Percentiles rank a stretch among this genome's conserved stretches.
These are phyloP conservation scores for Backusella morwellensis DNA, from an alignment of 192 early-diverging fungal genomes.

Conservation along the genomic window DNA sequence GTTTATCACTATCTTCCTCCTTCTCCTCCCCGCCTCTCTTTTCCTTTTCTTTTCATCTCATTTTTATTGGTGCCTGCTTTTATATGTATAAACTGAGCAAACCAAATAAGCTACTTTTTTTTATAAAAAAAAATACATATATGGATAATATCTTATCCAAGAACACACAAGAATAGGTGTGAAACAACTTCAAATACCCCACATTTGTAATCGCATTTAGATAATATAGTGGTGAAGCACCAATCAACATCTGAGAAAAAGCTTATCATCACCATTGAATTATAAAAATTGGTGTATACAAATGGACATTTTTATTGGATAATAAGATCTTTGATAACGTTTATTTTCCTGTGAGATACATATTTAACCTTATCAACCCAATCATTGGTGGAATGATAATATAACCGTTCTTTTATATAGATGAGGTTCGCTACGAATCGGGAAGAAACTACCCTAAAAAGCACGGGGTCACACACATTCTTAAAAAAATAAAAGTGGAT, in stretches of 20 bases:
- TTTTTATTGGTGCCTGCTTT: neutral
- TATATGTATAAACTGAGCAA: neutral
- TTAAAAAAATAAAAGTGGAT: neutral
- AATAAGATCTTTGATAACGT: slow-evolving; percentile 1
- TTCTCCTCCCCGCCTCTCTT: neutral
- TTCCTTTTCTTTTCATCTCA: neutral
- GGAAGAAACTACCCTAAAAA: slow-evolving; percentile 4
- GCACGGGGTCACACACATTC: slow-evolving; percentile 2
- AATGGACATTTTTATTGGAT: neutral
- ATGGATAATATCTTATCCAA: neutral
- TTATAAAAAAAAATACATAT: neutral
- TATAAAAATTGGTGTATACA: neutral
- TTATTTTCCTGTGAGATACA: neutral
- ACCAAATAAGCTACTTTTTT: neutral
- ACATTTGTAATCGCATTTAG: neutral
- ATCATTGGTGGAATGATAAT: neutral
- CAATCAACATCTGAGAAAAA: neutral
- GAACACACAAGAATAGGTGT: neutral
- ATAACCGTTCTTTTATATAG: neutral
- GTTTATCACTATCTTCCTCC: neutral
- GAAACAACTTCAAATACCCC: neutral
- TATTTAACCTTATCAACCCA: neutral
- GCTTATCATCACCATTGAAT: neutral
- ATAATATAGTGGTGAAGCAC: neutral
- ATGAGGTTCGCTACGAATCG: neutral